Conservation (phyloP, 768 basidiomycete genomes). For the Psilocybe subaeruginosa region DNA sequence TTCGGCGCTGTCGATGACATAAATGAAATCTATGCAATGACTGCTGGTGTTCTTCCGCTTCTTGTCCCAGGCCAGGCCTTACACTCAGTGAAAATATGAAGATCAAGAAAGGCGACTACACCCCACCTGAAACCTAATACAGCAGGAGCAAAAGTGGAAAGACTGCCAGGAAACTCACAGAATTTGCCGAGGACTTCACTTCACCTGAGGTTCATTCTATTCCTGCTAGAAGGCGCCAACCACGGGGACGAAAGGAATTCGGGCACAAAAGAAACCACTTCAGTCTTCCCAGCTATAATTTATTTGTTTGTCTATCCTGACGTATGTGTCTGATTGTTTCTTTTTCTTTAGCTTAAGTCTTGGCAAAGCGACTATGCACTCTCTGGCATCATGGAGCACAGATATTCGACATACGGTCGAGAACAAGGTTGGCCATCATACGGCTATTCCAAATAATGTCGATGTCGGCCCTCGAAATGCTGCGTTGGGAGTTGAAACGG, state of each 20-base stretch:
- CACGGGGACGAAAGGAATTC: constrained; percentile 46
- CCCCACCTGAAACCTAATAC: constrained; percentile 39
- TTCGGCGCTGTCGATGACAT: constrained; percentile 58
- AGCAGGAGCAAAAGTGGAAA: constrained; percentile 45
- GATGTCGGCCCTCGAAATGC: constrained; percentile 51
- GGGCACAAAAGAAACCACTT: constrained; percentile 64
- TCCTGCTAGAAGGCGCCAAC: constrained; percentile 45
- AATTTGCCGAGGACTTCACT: constrained; percentile 54
- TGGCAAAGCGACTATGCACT: constrained; percentile 58
- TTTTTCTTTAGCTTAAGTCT: constrained; percentile 55
- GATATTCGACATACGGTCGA: constrained; percentile 59
- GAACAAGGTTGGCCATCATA: constrained; percentile 40
- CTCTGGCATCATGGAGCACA: constrained; percentile 51
- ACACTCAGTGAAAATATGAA: constrained; percentile 59
- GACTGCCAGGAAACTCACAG: constrained; percentile 35
- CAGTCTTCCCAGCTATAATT: constrained; percentile 64
- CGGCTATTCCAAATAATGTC: constrained; percentile 40
- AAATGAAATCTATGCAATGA: constrained; percentile 72
- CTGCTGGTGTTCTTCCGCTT: constrained; percentile 68
- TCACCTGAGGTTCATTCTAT: constrained; percentile 65
- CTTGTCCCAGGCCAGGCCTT: constrained; percentile 68
- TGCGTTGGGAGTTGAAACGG: constrained; percentile 43
- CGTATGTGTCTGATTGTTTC: constrained; percentile 4
- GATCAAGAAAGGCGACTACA: constrained; percentile 49
- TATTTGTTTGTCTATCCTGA: not conserved